phyloP scores from a whole-genome alignment of 83 land plant genomes.

The Isoetes engelmannii region DNA sequence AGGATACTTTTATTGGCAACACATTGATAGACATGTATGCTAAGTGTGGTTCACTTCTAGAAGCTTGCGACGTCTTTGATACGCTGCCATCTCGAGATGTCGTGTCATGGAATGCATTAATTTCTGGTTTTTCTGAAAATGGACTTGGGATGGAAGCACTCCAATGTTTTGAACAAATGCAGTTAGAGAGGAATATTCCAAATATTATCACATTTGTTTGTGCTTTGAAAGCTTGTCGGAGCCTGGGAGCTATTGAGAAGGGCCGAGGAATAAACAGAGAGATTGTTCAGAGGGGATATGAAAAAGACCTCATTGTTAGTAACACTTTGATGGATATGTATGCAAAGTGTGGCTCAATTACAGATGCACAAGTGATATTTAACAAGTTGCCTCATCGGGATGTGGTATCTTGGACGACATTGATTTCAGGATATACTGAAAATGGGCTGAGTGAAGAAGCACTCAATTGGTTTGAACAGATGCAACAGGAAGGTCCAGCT shows the following conservation, averaged over 20 bases:
- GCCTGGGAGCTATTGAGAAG: not conserved
- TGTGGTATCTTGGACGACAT: not conserved
- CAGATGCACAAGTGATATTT: constrained; percentile 9
- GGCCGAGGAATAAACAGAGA: not conserved
- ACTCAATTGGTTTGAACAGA: not conserved
- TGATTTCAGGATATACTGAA: constrained; percentile 6
- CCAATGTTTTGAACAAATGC: too few species aligned
- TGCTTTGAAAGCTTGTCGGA: not conserved
- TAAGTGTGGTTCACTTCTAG: too few species aligned
- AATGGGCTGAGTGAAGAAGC: constrained; percentile 5
- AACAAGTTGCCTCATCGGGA: constrained; percentile 1
- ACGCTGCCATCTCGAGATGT: too few species aligned
- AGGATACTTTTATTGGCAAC: too few species aligned
- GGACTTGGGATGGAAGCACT: too few species aligned
- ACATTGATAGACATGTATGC: too few species aligned
- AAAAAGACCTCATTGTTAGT: constrained; percentile 3
- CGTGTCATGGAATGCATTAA: too few species aligned
- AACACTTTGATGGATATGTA: constrained; percentile 8
- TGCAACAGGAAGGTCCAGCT: constrained; percentile 1
- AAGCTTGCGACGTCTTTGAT: too few species aligned
- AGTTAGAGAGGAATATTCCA: too few species aligned
- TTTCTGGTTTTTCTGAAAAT: too few species aligned
- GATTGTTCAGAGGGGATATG: not conserved
- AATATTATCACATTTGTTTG: not conserved
- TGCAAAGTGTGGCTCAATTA: constrained; percentile 10